Conservation (phyloP, 2,329 filamentous ascomycete genomes). For the Neonectria ditissima region DNA sequence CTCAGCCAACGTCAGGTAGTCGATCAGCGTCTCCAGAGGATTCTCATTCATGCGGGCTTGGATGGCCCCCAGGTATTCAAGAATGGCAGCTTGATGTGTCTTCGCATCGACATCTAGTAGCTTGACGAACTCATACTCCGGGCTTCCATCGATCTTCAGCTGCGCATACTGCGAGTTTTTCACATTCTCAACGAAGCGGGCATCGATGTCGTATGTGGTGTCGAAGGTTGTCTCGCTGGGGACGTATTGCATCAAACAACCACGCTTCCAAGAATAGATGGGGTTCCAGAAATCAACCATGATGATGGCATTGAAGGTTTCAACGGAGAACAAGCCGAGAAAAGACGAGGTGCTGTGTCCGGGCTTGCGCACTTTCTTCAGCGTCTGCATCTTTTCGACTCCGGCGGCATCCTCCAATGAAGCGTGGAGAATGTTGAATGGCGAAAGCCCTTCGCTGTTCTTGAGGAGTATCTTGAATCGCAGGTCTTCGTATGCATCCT, state of each 20-base stretch:
- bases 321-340: not conserved
- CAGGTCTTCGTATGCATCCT: no score
- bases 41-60: not conserved
- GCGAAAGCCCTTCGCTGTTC: constrained; percentile 5
- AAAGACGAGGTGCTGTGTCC: not conserved
- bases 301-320: constrained; percentile 5
- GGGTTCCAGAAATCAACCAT: constrained; percentile 26
- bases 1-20: constrained; percentile 18
- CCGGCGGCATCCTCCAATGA: constrained; percentile 20
- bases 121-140: constrained; percentile 2
- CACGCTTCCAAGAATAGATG: constrained; percentile 18
- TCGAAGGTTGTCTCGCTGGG: constrained; percentile 1
- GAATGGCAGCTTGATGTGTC: not conserved
- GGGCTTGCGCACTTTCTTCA: not conserved
- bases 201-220: not conserved
- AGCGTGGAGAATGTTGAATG: constrained; percentile 10
- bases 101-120: not conserved
- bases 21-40: not conserved
- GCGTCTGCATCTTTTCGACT: constrained; percentile 10
- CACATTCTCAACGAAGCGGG: constrained; percentile 3
- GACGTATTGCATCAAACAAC: constrained; percentile 15
- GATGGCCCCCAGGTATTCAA: not conserved
- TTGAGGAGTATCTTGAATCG: not conserved
- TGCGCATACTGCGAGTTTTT: not conserved
- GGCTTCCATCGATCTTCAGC: not conserved